These are phyloP conservation scores for Wallacemonas sp. DNA, from an alignment of 208 protist species.

Conservation along the genomic window DNA sequence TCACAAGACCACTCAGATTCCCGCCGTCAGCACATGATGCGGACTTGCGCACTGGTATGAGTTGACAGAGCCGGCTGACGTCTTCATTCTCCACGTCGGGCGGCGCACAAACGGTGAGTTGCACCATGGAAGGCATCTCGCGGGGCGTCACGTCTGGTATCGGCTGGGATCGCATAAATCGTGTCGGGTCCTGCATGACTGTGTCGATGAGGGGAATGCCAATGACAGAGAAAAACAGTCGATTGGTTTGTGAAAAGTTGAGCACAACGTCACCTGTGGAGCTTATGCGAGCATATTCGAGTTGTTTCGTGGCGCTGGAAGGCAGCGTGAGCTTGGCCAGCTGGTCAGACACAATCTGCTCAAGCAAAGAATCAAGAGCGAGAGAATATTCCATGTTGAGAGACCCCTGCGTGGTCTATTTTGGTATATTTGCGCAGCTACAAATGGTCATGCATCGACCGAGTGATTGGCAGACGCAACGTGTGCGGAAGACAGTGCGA, in stretches of 20 bases:
- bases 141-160: neutral
- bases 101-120: neutral
- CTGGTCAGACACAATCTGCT: neutral
- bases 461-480: too few species aligned
- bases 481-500: too few species aligned
- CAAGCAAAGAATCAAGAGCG: neutral
- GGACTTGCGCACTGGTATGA: constrained; percentile 4
- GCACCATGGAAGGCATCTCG: neutral
- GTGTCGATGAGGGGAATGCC: constrained; percentile 4
- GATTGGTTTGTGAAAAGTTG: neutral
- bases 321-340: neutral
- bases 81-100: neutral
- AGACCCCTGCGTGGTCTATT: too few species aligned
- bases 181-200: neutral
- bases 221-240: constrained; percentile 1
- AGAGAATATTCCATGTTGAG: neutral
- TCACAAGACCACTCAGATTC: neutral
- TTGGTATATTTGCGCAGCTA: too few species aligned
- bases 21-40: neutral
- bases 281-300: neutral
- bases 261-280: neutral
- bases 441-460: too few species aligned
- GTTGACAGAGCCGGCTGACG: neutral
- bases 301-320: neutral
- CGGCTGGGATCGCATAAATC: neutral